phyloP scores from a whole-genome alignment of 257 asterid genomes.

The Datura wrightii region DNA sequence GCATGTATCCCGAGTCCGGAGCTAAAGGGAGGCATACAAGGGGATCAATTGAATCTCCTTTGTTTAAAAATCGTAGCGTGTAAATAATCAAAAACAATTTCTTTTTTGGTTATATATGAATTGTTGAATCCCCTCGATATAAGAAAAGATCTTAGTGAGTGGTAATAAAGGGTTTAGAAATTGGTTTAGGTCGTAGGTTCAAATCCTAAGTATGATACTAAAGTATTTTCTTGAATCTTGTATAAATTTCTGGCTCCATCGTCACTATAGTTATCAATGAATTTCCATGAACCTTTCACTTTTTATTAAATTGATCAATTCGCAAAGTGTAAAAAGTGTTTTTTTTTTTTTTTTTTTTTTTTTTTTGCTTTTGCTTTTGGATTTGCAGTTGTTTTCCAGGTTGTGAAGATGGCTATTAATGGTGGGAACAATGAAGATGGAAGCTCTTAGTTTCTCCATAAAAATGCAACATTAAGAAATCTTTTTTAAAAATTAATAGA shows the following conservation, averaged over 20 bases:
- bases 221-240: not conserved
- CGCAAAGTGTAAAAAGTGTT: not conserved
- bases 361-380: not conserved
- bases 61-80: no score
- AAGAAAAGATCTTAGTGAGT: not conserved
- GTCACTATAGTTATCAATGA: not conserved
- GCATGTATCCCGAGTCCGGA: no score
- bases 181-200: no score
- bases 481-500: not conserved
- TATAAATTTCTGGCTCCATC: not conserved
- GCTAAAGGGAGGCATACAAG: no score
- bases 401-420: conserved; percentile 67
- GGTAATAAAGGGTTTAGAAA: not conserved
- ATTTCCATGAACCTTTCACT: not conserved
- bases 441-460: conserved; percentile 14
- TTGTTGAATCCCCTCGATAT: not conserved
- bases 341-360: not conserved
- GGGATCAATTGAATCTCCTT: no score
- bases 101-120: no score
- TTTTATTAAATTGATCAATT: not conserved
- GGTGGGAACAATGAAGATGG: conserved; percentile 44
- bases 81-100: no score
- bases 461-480: conserved; percentile 9
- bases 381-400: conserved; percentile 62
- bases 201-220: not conserved